phyloP scores from a whole-genome alignment of 257 asterid genomes.

The Solanum appendiculatum region DNA sequence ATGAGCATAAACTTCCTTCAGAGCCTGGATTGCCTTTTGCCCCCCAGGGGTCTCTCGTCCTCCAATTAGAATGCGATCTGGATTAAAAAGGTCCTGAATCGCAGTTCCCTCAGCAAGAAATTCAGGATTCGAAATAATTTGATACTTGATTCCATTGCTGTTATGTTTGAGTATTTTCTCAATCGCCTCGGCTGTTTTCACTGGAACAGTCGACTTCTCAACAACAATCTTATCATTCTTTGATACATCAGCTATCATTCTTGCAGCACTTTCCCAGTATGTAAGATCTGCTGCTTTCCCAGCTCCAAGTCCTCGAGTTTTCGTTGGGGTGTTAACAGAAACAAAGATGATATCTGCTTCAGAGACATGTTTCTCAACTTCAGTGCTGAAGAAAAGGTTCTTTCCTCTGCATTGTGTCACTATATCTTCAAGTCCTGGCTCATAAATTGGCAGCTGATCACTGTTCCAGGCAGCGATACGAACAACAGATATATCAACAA shows the following conservation, averaged over 20 bases:
- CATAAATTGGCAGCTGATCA: slow-evolving; percentile 23
- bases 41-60: slow-evolving; percentile 15
- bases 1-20: slow-evolving; percentile 15
- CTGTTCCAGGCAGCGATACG: slow-evolving; percentile 26
- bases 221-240: slow-evolving; percentile 24
- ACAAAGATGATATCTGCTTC: slow-evolving; percentile 26
- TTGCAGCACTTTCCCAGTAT: slow-evolving; percentile 31
- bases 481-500: slow-evolving; percentile 22
- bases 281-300: slow-evolving; percentile 34
- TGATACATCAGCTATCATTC: slow-evolving; percentile 27
- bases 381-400: slow-evolving; percentile 24
- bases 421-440: slow-evolving; percentile 25
- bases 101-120: slow-evolving; percentile 31
- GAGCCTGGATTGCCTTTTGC: slow-evolving; percentile 10
- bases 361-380: slow-evolving; percentile 22
- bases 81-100: slow-evolving; percentile 22
- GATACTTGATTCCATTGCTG: slow-evolving; percentile 23
- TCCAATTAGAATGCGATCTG: slow-evolving; percentile 15
- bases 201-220: slow-evolving; percentile 31
- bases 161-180: slow-evolving; percentile 25
- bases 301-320: slow-evolving; percentile 27
- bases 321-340: slow-evolving; percentile 26
- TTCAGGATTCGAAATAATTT: slow-evolving; percentile 26
- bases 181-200: slow-evolving; percentile 27
- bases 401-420: slow-evolving; percentile 29